These are phyloP conservation scores for Erodium maritimum DNA, from an alignment of 345 rosid genomes.

Conservation along the genomic window DNA sequence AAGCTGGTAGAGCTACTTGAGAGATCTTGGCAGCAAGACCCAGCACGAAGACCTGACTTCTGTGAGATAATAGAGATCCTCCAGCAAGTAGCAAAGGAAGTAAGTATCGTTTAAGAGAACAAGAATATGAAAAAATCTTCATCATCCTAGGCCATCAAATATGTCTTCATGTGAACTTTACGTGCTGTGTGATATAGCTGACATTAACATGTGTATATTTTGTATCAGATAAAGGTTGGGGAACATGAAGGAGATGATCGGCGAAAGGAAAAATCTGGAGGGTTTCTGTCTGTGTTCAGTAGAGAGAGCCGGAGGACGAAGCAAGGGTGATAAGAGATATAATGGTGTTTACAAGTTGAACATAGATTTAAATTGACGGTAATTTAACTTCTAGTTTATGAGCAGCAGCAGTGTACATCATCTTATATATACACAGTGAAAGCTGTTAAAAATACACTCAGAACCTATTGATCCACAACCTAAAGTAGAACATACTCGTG, in stretches of 20 bases:
- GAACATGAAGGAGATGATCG: constrained; percentile 56
- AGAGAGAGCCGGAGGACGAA: constrained; percentile 48
- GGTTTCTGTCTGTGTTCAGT: constrained; percentile 71
- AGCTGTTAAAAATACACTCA: too few relatives aligned
- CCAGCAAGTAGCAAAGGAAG: constrained; percentile 68
- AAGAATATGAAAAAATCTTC: too few relatives aligned
- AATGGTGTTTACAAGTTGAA: constrained; percentile 9
- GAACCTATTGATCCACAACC: too few relatives aligned
- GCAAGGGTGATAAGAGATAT: neutral
- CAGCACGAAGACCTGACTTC: constrained; percentile 74
- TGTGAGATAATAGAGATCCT: constrained; percentile 58
- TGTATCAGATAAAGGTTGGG: constrained; percentile 36
- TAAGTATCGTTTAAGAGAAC: too few relatives aligned
- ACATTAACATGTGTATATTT: too few relatives aligned
- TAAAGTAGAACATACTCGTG: too few relatives aligned
- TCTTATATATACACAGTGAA: too few relatives aligned
- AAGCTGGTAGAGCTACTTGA: constrained; percentile 57
- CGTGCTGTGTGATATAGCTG: too few relatives aligned
- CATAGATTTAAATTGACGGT: neutral
- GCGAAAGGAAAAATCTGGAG: constrained; percentile 61
- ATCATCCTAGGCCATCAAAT: too few relatives aligned
- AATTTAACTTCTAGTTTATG: neutral
- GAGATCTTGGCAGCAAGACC: constrained; percentile 87
- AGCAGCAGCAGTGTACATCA: neutral
- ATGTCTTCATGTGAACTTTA: too few relatives aligned